Evolutionary conservation across 495 filamentous ascomycete species (phyloP).

Genomic region (Aspergillus biplanus): DNA sequence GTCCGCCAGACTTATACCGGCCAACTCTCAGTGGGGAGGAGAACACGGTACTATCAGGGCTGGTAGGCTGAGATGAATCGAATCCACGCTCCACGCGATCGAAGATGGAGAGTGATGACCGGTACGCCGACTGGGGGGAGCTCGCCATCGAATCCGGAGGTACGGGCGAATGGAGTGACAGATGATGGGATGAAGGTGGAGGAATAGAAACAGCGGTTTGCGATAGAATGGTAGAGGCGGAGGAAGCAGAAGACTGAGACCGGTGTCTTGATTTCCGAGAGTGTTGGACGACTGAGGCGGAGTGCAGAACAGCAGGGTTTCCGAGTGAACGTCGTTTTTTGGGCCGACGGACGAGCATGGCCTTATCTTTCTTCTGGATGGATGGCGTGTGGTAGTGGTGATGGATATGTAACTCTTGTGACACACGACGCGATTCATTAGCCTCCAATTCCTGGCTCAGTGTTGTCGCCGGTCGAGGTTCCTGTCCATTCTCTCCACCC

Average conservation of each 20-base stretch:
- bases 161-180: conserved; percentile 70
- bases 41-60: conserved; percentile 71
- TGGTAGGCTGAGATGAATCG: conserved; percentile 70
- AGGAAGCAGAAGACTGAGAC: conserved; percentile 50
- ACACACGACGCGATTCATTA: conserved; percentile 53
- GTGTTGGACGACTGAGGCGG: conserved; percentile 47
- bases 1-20: conserved; percentile 56
- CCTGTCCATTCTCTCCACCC: conserved; percentile 28
- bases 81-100: conserved; percentile 62
- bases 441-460: conserved; percentile 71
- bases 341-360: conserved; percentile 53
- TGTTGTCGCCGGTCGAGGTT: conserved; percentile 41
- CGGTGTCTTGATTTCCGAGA: conserved; percentile 46
- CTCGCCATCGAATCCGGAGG: conserved; percentile 71
- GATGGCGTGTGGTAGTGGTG: conserved; percentile 83
- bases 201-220: conserved; percentile 67
- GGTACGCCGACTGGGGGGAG: conserved; percentile 76
- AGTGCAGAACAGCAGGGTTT: conserved; percentile 62
- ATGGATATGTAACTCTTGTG: conserved; percentile 85
- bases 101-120: conserved; percentile 71
- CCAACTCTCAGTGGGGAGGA: conserved; percentile 45
- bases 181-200: conserved; percentile 55
- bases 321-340: conserved; percentile 70
- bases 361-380: conserved; percentile 53
- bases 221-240: conserved; percentile 61